Conservation (phyloP, 345 rosid genomes). For the Excoecaria agallocha region DNA sequence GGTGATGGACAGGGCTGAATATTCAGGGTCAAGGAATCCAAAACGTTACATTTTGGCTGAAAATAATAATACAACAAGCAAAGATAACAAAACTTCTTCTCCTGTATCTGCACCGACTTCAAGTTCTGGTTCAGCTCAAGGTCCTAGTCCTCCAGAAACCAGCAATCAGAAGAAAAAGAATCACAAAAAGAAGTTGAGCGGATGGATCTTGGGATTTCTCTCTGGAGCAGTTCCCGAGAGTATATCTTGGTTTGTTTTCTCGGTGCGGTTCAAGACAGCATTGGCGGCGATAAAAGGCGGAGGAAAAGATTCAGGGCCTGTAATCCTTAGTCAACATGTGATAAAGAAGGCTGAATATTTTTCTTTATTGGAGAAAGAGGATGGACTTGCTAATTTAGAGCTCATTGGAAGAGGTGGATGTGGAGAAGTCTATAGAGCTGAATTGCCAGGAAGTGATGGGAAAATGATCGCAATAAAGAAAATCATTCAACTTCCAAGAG, state of each 20-base stretch:
- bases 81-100: not conserved
- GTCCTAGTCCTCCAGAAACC: slow-evolving; percentile 27
- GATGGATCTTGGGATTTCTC: slow-evolving; percentile 62
- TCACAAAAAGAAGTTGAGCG: slow-evolving; percentile 41
- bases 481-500: slow-evolving; percentile 66
- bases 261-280: slow-evolving; percentile 52
- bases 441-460: slow-evolving; percentile 64
- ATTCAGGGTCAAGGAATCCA: slow-evolving; percentile 38
- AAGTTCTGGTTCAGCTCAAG: slow-evolving; percentile 2
- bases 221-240: slow-evolving; percentile 63
- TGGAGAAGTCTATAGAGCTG: slow-evolving; percentile 83
- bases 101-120: slow-evolving; percentile 11
- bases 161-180: slow-evolving; percentile 3
- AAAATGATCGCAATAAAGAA: slow-evolving; percentile 77
- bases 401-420: slow-evolving; percentile 86
- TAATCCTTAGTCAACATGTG: slow-evolving; percentile 61
- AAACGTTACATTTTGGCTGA: slow-evolving; percentile 61
- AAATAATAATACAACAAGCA: not conserved
- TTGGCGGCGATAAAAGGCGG: slow-evolving; percentile 49
- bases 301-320: slow-evolving; percentile 47
- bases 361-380: slow-evolving; percentile 82
- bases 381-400: slow-evolving; percentile 43
- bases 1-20: slow-evolving; percentile 39
- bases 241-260: slow-evolving; percentile 65
- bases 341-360: slow-evolving; percentile 76